A percentile compares a stretch with the other conserved stretches of the same genome.
phyloP scores from a whole-genome alignment of 192 early-diverging fungal genomes.

The Backusella tarrabulga region DNA sequence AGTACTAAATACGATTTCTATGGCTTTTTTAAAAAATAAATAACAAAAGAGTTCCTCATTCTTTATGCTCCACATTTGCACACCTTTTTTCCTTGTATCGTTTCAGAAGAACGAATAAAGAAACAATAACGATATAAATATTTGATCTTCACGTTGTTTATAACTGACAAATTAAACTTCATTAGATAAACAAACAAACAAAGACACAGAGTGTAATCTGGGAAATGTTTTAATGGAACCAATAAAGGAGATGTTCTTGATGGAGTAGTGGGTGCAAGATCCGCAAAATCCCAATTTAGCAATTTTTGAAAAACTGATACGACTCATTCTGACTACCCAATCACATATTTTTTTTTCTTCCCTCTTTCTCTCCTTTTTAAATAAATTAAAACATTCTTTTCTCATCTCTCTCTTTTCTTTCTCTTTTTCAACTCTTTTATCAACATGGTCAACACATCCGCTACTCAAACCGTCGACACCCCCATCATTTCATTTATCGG shows the following conservation, averaged over 20 bases:
- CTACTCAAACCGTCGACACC: background rate
- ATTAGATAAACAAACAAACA: background rate
- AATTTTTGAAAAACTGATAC: constrained; percentile 3
- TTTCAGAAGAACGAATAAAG: background rate
- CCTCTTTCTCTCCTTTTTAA: background rate
- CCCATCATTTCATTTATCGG: constrained; percentile 71
- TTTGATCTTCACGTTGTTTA: background rate
- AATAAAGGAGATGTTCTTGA: background rate
- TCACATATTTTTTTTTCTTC: background rate
- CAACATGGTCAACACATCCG: background rate
- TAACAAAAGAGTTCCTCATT: too few species aligned
- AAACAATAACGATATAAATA: background rate
- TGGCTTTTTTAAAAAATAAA: too few species aligned
- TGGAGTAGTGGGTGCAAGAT: background rate
- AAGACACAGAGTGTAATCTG: background rate
- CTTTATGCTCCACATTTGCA: too few species aligned
- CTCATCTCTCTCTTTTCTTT: background rate
- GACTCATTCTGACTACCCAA: constrained; percentile 6
- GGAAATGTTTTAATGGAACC: background rate
- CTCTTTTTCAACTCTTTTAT: background rate
- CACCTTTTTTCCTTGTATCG: background rate
- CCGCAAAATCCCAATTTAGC: background rate
- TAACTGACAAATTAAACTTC: background rate
- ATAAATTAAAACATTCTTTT: background rate
- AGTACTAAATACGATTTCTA: too few species aligned